phyloP scores from a whole-genome alignment of 257 asterid genomes.

The Solanum paucissectum region DNA sequence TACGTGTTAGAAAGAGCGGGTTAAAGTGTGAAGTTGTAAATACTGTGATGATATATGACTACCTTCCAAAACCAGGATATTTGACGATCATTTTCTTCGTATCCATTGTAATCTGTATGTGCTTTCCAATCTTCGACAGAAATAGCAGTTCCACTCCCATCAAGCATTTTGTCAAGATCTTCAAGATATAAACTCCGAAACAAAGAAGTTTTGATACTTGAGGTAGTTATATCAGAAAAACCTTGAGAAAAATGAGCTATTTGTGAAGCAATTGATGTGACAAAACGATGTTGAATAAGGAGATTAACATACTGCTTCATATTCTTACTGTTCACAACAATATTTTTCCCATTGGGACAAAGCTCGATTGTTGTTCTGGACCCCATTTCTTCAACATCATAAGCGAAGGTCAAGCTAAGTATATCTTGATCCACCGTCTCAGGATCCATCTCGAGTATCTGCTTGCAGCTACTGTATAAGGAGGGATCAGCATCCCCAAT shows the following conservation, averaged over 20 bases:
- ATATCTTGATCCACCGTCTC: constrained; percentile 64
- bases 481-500: neutral
- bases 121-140: neutral
- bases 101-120: neutral
- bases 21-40: too few relatives aligned
- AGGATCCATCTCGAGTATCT: constrained; percentile 30
- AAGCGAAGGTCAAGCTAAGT: constrained; percentile 9
- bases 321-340: constrained; percentile 58
- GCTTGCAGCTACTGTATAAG: neutral
- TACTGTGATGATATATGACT: neutral
- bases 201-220: constrained; percentile 29
- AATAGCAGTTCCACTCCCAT: neutral
- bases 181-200: constrained; percentile 51
- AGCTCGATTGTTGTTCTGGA: constrained; percentile 57
- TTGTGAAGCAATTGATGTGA: constrained; percentile 47
- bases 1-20: neutral
- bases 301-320: constrained; percentile 47
- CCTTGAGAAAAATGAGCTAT: constrained; percentile 47
- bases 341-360: constrained; percentile 41
- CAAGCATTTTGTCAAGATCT: constrained; percentile 73
- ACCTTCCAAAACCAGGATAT: constrained; percentile 93
- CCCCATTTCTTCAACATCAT: constrained; percentile 17
- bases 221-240: constrained; percentile 38
- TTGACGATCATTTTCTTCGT: neutral
- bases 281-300: constrained; percentile 19